phyloP scores from a whole-genome alignment of 208 protist genomes.

The Porcisia hertigi region DNA sequence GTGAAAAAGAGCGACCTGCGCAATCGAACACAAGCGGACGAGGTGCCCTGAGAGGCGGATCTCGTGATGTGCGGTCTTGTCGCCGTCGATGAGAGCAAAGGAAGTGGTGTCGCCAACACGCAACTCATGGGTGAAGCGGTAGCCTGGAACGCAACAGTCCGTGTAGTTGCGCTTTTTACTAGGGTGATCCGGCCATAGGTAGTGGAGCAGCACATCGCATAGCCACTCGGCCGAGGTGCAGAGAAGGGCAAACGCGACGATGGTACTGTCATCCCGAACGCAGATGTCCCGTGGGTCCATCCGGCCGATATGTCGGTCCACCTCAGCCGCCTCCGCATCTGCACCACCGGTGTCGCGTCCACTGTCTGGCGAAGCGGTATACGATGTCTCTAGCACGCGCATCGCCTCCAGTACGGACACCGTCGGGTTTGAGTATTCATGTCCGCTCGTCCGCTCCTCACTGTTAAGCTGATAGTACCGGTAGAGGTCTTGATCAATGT shows the following conservation, averaged over 20 bases:
- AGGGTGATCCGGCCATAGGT: slow-evolving; percentile 37
- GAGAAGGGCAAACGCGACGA: slow-evolving; percentile 70
- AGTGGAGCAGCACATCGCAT: slow-evolving; percentile 43
- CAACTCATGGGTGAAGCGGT: slow-evolving; percentile 42
- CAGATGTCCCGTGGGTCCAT: slow-evolving; percentile 54
- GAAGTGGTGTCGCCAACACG: slow-evolving; percentile 23
- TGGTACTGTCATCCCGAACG: slow-evolving; percentile 59
- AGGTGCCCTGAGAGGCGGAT: slow-evolving; percentile 61
- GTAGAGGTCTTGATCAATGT: slow-evolving; percentile 69
- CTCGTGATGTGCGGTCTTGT: slow-evolving; percentile 25
- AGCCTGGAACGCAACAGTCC: slow-evolving; percentile 62
- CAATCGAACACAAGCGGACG: slow-evolving; percentile 63
- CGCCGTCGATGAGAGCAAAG: slow-evolving; percentile 11
- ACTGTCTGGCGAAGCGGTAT: background rate
- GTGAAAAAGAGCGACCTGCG: slow-evolving; percentile 82
- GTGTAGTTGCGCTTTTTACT: slow-evolving; percentile 28
- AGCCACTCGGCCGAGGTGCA: slow-evolving; percentile 87
- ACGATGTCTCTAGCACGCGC: slow-evolving; percentile 28
- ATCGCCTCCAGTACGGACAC: slow-evolving; percentile 38
- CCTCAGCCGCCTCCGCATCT: background rate
- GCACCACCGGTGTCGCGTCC: background rate
- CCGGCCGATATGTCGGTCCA: slow-evolving; percentile 52
- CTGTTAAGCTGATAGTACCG: slow-evolving; percentile 78
- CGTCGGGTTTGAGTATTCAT: slow-evolving; percentile 54
- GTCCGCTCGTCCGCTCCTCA: slow-evolving; percentile 72